Base-by-base conservation (phyloP, 495 filamentous ascomycete genomes). In the Talaromyces wortmannii region DNA sequence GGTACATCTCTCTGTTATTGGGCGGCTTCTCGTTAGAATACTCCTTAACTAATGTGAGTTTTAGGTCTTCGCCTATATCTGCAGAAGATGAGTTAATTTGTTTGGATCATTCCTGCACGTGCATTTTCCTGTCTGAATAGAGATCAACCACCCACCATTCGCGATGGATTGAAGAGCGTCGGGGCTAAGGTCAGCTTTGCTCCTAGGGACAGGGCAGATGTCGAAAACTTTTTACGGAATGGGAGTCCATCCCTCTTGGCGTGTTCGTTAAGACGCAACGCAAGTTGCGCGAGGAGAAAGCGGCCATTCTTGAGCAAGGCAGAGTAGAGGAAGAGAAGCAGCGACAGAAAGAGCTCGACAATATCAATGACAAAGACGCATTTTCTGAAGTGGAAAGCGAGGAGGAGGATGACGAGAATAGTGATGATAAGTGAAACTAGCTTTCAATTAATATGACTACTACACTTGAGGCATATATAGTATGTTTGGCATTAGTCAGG, bases 221-320 rank as follows among this genome's bases (percentile, higher is more conserved):
- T 95, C 5, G 92, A 97, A 17, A 79, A 71, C 0, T 99, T 99
- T 75, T 71, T 97, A 80, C 90, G 29, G 84, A 87, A 51, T 90
- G 88, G 87, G 88, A 92, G 71, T 83, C 86, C 69, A 96, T 86
- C 36, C 94, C 95, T 29, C 62, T 99, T 29, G 94, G 94, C 17
- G 91, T 88, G 0, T 97, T 91, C 69, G 90, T 96, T 0, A 85
- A 85, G 29, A 84, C 85, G 0, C 89, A 95, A 79, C 79, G 94
- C 57, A 91, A 86, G 75, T 69, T 84, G 57, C 79, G 87, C 50
- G 92, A 91, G 55, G 91, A 97, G 78, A 89, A 80, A 72, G 83
- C 83, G 57, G 85, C 78, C 72, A 64, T 97, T 59, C 61, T 96
- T 53, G 91, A 95, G 64, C 79, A 90, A 72, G 84, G 83, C 12